Evolutionary conservation across 1,139 yeast species (phyloP).

Genomic region (Yamadazyma friedrichii): DNA sequence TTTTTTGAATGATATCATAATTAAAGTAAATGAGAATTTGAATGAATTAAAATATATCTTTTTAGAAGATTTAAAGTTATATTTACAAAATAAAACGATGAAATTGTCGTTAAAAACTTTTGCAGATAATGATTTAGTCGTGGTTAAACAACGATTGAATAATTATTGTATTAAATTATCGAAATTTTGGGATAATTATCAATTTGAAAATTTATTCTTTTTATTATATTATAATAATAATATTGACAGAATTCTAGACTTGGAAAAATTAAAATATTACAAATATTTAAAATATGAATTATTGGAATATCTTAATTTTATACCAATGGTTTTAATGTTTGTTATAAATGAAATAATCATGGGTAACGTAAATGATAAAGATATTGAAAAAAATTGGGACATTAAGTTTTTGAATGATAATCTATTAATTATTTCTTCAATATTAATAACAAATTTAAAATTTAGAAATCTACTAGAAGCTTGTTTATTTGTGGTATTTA

Average conservation of each 20-base stretch:
- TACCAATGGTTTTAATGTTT: conserved; percentile 12
- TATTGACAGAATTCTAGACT: conserved; percentile 7
- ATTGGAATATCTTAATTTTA: conserved; percentile 10
- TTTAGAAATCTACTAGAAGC: conserved; percentile 8
- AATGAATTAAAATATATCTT: conserved; percentile 1
- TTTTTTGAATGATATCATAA: conserved; percentile 1
- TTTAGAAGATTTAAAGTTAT: conserved; percentile 8
- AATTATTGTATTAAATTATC: conserved; percentile 7
- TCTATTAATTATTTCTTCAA: conserved; percentile 7
- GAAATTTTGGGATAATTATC: conserved; percentile 12
- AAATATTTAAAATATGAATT: conserved; percentile 11
- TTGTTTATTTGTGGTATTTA: conserved; percentile 4
- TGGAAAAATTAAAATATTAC: conserved; percentile 4
- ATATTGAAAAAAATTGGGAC: conserved; percentile 7
- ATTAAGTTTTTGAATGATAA: conserved; percentile 2
- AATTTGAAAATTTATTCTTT: conserved; percentile 12
- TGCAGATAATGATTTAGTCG: neutral
- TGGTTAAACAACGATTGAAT: conserved; percentile 1
- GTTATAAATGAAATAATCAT: conserved; percentile 9
- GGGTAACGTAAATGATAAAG: neutral
- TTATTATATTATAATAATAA: conserved; percentile 7
- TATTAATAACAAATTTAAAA: conserved; percentile 6
- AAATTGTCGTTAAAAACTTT: neutral
- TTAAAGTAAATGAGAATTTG: neutral
- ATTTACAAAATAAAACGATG: conserved; percentile 5